Conservation (phyloP, 352 stramenopile genomes). For the Pythium volutum region DNA sequence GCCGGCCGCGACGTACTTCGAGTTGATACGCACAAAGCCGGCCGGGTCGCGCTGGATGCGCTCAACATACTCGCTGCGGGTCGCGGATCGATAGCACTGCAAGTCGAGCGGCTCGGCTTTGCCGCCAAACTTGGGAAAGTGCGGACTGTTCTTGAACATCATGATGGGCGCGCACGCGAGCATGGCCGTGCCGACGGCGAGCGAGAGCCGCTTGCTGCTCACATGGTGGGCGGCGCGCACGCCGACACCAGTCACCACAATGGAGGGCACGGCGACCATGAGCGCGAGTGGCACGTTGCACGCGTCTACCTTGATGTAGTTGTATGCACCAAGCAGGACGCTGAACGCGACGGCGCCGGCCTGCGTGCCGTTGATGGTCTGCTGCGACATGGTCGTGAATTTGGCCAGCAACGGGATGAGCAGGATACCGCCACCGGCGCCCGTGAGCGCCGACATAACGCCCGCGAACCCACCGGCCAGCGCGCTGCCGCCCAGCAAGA, state of each 20-base stretch:
- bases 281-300: constrained; percentile 76
- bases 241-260: constrained; percentile 70
- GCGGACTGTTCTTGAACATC: constrained; percentile 67
- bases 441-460: constrained; percentile 67
- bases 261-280: constrained; percentile 57
- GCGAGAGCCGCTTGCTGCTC: constrained; percentile 65
- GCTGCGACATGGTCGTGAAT: constrained; percentile 68
- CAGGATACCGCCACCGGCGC: constrained; percentile 65
- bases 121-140: constrained; percentile 67
- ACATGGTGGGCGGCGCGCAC: constrained; percentile 63
- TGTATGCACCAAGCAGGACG: constrained; percentile 56
- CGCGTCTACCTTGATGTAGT: constrained; percentile 54
- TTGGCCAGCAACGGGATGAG: constrained; percentile 76
- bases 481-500: constrained; percentile 1
- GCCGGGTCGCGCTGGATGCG: not conserved
- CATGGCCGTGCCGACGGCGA: constrained; percentile 71
- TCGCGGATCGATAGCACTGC: constrained; percentile 53
- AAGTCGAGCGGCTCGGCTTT: constrained; percentile 53
- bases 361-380: constrained; percentile 80
- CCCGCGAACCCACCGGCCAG: constrained; percentile 47
- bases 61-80: constrained; percentile 4
- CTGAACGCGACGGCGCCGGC: constrained; percentile 66
- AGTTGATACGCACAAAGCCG: constrained; percentile 6
- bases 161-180: constrained; percentile 69
- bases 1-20: constrained; percentile 65